phyloP scores from a whole-genome alignment of 257 asterid genomes.

The Ophiorrhiza pumila region DNA sequence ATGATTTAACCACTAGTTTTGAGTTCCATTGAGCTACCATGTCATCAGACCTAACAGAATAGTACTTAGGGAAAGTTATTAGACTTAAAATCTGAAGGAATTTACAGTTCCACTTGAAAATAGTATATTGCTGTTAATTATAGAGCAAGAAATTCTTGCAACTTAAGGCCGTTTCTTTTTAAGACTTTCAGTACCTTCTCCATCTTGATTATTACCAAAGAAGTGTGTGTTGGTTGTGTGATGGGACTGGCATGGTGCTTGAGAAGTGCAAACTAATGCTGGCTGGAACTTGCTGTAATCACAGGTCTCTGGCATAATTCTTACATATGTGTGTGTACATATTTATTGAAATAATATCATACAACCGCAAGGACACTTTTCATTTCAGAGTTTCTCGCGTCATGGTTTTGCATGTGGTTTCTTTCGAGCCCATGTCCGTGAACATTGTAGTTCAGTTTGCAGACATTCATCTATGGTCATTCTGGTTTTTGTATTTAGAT shows the following conservation, averaged over 20 bases:
- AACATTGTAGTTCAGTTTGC: not conserved
- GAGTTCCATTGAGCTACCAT: not conserved
- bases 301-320: not conserved
- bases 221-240: not conserved
- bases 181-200: not conserved
- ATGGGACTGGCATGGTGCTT: not conserved
- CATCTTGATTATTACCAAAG: not conserved
- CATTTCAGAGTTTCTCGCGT: not conserved
- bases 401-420: not conserved
- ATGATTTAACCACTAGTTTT: not conserved
- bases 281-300: not conserved
- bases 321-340: not conserved
- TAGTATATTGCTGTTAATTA: not conserved
- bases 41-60: not conserved
- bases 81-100: not conserved
- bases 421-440: not conserved
- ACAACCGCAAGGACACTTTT: not conserved
- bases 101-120: not conserved
- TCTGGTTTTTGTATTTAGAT: not conserved
- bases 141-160: not conserved
- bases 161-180: not conserved
- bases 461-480: not conserved
- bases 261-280: not conserved
- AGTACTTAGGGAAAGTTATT: not conserved
- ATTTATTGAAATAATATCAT: not conserved